A percentile compares a stretch with the other conserved stretches of the same genome.
Conservation (phyloP, 2,329 filamentous ascomycete species). For the Didymella glomerata region DNA sequence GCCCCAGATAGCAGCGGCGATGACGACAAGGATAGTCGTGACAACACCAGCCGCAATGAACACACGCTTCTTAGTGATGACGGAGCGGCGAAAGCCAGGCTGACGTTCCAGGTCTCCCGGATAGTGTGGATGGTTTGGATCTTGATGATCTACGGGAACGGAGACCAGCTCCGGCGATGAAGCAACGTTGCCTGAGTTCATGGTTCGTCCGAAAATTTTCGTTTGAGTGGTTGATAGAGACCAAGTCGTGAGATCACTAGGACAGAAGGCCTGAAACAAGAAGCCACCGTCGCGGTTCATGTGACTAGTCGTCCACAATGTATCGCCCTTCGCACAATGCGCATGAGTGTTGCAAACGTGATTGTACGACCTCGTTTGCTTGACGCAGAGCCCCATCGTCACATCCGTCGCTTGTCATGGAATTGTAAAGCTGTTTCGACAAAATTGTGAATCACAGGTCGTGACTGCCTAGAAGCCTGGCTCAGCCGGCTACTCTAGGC, state of each 20-base stretch:
- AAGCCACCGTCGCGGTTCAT: background rate
- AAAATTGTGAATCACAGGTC: background rate
- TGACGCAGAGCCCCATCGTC: background rate
- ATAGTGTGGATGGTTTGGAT: slow-evolving; percentile 5
- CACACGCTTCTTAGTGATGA: background rate
- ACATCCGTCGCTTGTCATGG: background rate
- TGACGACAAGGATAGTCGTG: background rate
- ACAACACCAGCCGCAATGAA: background rate
- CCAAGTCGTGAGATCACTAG: background rate
- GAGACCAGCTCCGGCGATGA: background rate
- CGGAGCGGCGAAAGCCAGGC: background rate
- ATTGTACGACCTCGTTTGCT: background rate
- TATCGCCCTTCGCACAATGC: background rate
- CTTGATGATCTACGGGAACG: slow-evolving; percentile 1
- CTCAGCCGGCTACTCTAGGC: background rate
- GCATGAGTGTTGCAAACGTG: background rate
- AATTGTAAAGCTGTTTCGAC: no score
- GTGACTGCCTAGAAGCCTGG: background rate
- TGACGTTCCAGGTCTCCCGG: slow-evolving; percentile 2
- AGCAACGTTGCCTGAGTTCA: background rate
- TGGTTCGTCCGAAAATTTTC: background rate
- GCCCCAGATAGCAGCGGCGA: background rate
- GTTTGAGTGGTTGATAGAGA: background rate
- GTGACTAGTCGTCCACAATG: background rate
- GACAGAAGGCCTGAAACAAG: background rate